These are phyloP conservation scores for Fagopyrum tataricum DNA, from an alignment of 148 eudicot species.

Conservation along the genomic window DNA sequence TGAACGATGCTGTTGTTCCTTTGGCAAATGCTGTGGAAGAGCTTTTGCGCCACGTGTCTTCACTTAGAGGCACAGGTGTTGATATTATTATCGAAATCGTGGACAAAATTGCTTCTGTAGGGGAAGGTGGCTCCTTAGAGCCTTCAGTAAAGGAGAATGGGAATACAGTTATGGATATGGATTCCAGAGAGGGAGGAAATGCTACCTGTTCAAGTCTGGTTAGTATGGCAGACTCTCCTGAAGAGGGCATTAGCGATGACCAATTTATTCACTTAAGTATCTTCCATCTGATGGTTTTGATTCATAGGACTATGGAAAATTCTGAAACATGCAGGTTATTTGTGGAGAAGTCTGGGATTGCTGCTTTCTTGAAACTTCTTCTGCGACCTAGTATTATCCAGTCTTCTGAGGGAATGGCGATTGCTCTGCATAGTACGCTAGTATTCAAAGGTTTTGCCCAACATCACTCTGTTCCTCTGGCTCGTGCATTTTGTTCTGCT, in stretches of 20 bases:
- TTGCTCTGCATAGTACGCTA: slow-evolving; percentile 91
- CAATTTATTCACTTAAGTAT: slow-evolving; percentile 74
- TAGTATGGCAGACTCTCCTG: slow-evolving; percentile 32
- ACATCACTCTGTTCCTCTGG: slow-evolving; percentile 86
- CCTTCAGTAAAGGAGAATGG: slow-evolving; percentile 36
- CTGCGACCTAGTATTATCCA: slow-evolving; percentile 76
- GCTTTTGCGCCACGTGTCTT: slow-evolving; percentile 83
- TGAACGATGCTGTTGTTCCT: slow-evolving; percentile 88
- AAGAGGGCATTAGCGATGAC: slow-evolving; percentile 53
- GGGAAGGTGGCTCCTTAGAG: slow-evolving; percentile 32
- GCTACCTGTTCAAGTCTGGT: slow-evolving; percentile 31
- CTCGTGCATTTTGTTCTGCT: slow-evolving; percentile 73
- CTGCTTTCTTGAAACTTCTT: slow-evolving; percentile 75
- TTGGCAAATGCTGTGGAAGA: slow-evolving; percentile 96
- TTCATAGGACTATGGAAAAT: slow-evolving; percentile 94
- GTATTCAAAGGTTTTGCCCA: slow-evolving; percentile 91
- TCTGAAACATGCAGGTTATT: slow-evolving; percentile 88
- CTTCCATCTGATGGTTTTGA: slow-evolving; percentile 90
- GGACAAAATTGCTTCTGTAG: slow-evolving; percentile 49
- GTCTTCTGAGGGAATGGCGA: slow-evolving; percentile 95
- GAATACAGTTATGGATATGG: slow-evolving; percentile 67
- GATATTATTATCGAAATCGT: slow-evolving; percentile 81
- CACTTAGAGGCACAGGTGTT: slow-evolving; percentile 77
- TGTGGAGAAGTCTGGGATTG: slow-evolving; percentile 92
- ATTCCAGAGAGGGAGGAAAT: slow-evolving; percentile 55